Evolutionary conservation across 805 yeast genomes (phyloP), one percentile per base, ranked within the genome.

Genomic region (Metschnikowia dekortorum): DNA sequence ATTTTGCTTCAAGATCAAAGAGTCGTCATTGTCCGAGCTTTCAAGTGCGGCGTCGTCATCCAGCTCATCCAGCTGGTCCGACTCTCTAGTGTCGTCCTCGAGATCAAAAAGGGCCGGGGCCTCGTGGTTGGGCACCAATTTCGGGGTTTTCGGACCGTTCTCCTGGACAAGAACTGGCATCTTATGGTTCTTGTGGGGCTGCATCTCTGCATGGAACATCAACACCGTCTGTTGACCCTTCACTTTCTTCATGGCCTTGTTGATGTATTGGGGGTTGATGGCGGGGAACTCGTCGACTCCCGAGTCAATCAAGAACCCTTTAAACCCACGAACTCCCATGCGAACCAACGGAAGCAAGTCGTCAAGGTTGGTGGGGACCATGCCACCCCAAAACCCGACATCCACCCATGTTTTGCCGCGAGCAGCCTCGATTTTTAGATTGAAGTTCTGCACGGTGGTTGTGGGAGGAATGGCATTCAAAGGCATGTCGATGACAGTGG

Each of bases 251-350:
- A 92, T 78, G 7, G 95, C 96, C 48, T 73, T 63, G 38, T 77
- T 73, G 43, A 92, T 85, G 62, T 89, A 84, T 2, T 64, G 64
- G 16, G 85, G 79, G 37, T 74, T 76, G 47, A 91, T 85, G 56
- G 86, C 88, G 1, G 97, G 97, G 66, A 92, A 91, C 67, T 91
- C 97, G 47, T 89, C 96, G 18, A 92, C 97, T n/a, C 97, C 97
- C 40, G 94, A 85, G 57, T 91, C 96, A 61, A 91, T 89, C 70
- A 92, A 68, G 60, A 91, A 92, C 32, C 96, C 94, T 66, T 91
- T 91, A 73, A 91, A 91, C 0, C 98, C 98, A 40, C 96, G 76
- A 6, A 92, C 97, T 44, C 98, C 98, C 54, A 87, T 83, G 50
- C 82, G 69, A 52, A 90, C 83, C 61, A 91, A 75, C 0, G 96